These are phyloP conservation scores for Sporothrix luriei DNA, from an alignment of 2,329 filamentous ascomycete genomes.

Conservation along the genomic window DNA sequence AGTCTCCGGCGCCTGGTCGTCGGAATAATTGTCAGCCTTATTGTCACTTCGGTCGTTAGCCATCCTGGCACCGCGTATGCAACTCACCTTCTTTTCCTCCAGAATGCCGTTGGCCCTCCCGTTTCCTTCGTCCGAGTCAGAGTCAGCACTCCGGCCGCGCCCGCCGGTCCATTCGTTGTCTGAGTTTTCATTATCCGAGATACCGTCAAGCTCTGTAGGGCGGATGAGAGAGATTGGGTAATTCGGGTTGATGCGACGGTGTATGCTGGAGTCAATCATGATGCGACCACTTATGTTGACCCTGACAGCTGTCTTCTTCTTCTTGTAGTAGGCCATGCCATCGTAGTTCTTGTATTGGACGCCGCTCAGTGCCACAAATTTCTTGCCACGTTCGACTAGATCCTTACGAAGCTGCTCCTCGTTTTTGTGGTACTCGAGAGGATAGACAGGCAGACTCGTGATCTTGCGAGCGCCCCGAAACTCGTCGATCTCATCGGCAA, in stretches of 20 bases:
- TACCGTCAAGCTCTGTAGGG: slow-evolving; percentile 67
- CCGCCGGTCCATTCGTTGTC: slow-evolving; percentile 45
- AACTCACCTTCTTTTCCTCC: slow-evolving; percentile 45
- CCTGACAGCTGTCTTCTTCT: slow-evolving; percentile 72
- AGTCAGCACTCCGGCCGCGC: slow-evolving; percentile 39
- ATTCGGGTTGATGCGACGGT: slow-evolving; percentile 83
- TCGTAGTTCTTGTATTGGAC: slow-evolving; percentile 82
- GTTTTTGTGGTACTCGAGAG: slow-evolving; percentile 77
- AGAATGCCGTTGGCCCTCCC: slow-evolving; percentile 44
- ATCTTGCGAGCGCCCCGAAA: slow-evolving; percentile 86
- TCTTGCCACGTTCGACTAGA: slow-evolving; percentile 79
- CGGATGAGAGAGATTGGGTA: slow-evolving; percentile 76
- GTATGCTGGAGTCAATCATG: slow-evolving; percentile 83
- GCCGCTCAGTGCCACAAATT: slow-evolving; percentile 77
- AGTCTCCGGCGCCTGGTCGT: slow-evolving; percentile 49
- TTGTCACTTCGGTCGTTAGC: slow-evolving; percentile 51
- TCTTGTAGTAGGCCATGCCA: slow-evolving; percentile 82
- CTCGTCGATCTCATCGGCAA: slow-evolving; percentile 67
- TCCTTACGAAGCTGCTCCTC: slow-evolving; percentile 64
- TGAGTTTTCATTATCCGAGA: slow-evolving; percentile 54
- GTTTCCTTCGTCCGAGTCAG: slow-evolving; percentile 45
- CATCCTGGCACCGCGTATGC: slow-evolving; percentile 55
- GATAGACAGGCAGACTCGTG: slow-evolving; percentile 73
- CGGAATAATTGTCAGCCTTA: slow-evolving; percentile 41
- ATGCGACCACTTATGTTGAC: slow-evolving; percentile 84